Percentiles rank a stretch among this genome's conserved stretches.
Conservation (phyloP, 108 stramenopile species). For the Cyclotella baltica region DNA sequence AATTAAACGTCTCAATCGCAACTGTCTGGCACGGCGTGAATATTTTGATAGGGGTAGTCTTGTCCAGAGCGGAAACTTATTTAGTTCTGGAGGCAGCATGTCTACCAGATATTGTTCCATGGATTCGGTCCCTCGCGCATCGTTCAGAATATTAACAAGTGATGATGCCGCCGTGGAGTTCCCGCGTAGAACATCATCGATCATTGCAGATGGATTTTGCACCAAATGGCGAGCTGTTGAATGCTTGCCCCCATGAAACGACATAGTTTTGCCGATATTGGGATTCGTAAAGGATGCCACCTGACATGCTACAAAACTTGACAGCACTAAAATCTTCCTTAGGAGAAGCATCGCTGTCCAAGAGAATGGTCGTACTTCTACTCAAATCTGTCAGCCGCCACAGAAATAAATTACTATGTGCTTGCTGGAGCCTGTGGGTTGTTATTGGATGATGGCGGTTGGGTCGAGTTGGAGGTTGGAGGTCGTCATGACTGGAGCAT, state of each 20-base stretch:
- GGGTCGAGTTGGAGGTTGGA: no score
- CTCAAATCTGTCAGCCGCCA: no score
- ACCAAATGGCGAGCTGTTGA: neutral
- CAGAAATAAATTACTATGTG: no score
- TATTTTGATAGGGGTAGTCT: constrained; percentile 23
- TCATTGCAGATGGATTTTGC: constrained; percentile 19
- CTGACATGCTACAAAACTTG: no score
- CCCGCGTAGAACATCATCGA: constrained; percentile 30
- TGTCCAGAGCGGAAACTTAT: constrained; percentile 13
- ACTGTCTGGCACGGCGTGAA: constrained; percentile 37
- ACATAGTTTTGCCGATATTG: no score
- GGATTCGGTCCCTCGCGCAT: constrained; percentile 31
- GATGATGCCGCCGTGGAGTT: constrained; percentile 31
- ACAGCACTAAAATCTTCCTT: no score
- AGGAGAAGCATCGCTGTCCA: no score
- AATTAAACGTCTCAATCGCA: constrained; percentile 26
- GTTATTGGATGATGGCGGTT: no score
- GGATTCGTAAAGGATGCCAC: no score
- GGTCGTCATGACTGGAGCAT: no score
- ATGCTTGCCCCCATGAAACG: neutral
- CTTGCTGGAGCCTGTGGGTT: no score
- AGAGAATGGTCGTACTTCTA: no score
- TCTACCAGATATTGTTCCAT: constrained; percentile 33
- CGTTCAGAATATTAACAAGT: constrained; percentile 10
- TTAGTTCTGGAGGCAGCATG: constrained; percentile 23